A percentile compares a stretch with the other conserved stretches of the same genome.
These are phyloP conservation scores for Botrytis tulipae DNA, from an alignment of 2,329 filamentous ascomycete genomes.

Conservation along the genomic window DNA sequence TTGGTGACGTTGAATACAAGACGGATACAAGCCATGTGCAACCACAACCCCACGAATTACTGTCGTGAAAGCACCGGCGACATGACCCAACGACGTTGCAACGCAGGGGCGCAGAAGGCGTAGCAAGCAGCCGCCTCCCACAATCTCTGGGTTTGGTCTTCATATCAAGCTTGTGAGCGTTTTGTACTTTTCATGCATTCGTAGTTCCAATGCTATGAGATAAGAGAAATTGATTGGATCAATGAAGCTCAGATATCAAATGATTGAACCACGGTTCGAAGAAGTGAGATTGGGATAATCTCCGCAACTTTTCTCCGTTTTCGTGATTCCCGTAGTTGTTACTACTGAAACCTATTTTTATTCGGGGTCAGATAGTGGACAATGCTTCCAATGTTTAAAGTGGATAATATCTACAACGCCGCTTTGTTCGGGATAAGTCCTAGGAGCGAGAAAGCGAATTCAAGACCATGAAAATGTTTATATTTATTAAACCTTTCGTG, in stretches of 20 bases:
- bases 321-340: conserved; percentile 12
- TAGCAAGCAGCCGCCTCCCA: conserved; percentile 18
- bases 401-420: conserved; percentile 12
- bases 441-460: background rate
- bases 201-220: conserved; percentile 6
- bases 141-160: conserved; percentile 3
- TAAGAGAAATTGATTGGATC: conserved; percentile 17
- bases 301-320: conserved; percentile 19
- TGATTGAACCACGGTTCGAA: conserved; percentile 7
- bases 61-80: conserved; percentile 14
- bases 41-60: conserved; percentile 15
- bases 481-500: background rate
- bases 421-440: conserved; percentile 11
- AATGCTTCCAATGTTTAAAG: conserved; percentile 11
- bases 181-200: conserved; percentile 12
- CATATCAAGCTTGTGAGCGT: conserved; percentile 16
- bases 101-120: conserved; percentile 16
- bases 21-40: conserved; percentile 18
- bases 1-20: conserved; percentile 16
- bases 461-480: background rate
- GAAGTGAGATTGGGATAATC: conserved; percentile 18
- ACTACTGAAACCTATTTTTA: conserved; percentile 18
- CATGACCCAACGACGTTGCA: conserved; percentile 18
- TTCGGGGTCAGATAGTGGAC: conserved; percentile 6
- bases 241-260: conserved; percentile 8